Evolutionary conservation across 306 rosid species (phyloP), one percentile per base, ranked within the genome.

Genomic region (Rosa persica): DNA sequence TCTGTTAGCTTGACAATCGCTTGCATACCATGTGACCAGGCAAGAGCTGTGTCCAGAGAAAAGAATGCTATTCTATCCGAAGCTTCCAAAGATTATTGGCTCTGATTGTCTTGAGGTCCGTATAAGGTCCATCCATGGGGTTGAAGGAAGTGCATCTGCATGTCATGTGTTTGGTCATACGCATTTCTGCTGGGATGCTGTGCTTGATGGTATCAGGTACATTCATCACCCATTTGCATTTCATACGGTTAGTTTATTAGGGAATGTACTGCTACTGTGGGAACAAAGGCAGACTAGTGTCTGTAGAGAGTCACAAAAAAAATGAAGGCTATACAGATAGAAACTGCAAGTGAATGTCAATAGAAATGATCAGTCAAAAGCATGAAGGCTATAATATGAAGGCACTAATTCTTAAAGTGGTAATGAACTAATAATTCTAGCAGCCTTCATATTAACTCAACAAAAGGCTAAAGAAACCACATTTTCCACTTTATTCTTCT

Each of bases 11-110:
- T 74, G 78, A 74, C 23, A 74, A 39, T 73, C 74, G 46, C 67
- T 76, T 78, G 77, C 71, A 68, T 81, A 30, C 38, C 68, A 62
- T 83, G 75, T 70, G 71, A 66, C 51, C 79, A 93, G 97, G 89
- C 97, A 82, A 67, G 98, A 93, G 84, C 90, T 93, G 39, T 89
- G 96, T 80, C 97, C 98, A n/a, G 97, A 93, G 90, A 93, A 93
- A 83, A 91, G 97, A 82, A 93, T 91, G 97, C 83, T 93, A 52
- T 93, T 91, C 87, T 93, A 93, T 74, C 98, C 96, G 36, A 90
- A 83, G 74, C 97, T 93, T 58, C 98, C 97, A 16, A 93, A 89
- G 83, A 85, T 93, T 80, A 90, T 91, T 73, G 98, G 96, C 77
- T 93, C 98, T 12, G 96, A 91, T 61, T 80, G 46, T 83, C 97